Percentiles rank a stretch among this genome's conserved stretches.
phyloP scores from a whole-genome alignment of 2,329 filamentous ascomycete species.

The Cordyceps militaris region DNA sequence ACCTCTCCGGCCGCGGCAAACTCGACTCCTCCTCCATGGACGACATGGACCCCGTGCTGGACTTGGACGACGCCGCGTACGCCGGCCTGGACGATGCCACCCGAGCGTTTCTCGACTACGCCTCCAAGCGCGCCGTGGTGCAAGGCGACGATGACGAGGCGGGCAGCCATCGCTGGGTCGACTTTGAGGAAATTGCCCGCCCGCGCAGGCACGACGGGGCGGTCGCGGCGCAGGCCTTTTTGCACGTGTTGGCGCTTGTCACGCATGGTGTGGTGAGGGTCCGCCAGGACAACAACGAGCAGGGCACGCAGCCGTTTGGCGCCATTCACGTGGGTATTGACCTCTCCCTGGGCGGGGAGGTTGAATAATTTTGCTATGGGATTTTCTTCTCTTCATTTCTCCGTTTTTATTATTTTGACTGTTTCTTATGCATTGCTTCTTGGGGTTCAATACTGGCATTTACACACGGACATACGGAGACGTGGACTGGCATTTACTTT shows the following conservation, averaged over 20 bases:
- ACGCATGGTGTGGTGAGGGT: constrained; percentile 59
- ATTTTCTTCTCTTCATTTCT: not conserved
- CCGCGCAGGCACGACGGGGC: constrained; percentile 44
- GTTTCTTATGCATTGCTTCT: not conserved
- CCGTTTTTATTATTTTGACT: not conserved
- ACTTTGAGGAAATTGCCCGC: constrained; percentile 65
- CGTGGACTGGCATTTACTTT: not conserved
- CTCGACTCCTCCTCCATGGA: constrained; percentile 24
- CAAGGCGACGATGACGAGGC: constrained; percentile 25
- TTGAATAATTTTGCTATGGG: not conserved
- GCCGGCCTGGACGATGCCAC: constrained; percentile 38
- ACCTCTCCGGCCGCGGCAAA: constrained; percentile 28
- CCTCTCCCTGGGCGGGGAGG: constrained; percentile 4
- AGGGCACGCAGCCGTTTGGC: constrained; percentile 35
- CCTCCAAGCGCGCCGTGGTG: constrained; percentile 29
- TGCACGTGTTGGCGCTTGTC: constrained; percentile 64
- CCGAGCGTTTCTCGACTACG: constrained; percentile 39
- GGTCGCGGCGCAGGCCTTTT: constrained; percentile 68
- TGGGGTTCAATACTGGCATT: not conserved
- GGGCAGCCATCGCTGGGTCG: constrained; percentile 40
- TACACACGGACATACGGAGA: not conserved
- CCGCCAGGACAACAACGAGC: constrained; percentile 44
- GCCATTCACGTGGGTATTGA: constrained; percentile 38
- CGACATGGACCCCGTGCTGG: constrained; percentile 17
- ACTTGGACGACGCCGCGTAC: constrained; percentile 16